phyloP scores from a whole-genome alignment of 306 rosid genomes.

The Vigna angularis region DNA sequence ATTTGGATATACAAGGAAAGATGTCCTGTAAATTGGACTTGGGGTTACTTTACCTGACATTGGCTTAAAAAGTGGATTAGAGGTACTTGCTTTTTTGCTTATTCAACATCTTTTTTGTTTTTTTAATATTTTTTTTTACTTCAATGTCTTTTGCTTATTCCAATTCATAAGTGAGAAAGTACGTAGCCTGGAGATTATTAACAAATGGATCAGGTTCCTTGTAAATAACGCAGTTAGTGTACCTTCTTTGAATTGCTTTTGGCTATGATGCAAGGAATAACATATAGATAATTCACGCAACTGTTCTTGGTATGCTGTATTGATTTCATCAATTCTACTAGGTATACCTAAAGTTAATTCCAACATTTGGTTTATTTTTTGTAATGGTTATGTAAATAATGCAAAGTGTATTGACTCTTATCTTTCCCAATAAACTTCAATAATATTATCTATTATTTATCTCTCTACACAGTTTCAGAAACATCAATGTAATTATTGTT shows the following conservation, averaged over 20 bases:
- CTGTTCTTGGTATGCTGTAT: conserved; percentile 43
- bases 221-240: neutral
- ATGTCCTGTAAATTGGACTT: conserved; percentile 85
- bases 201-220: neutral
- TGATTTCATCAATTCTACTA: too few relatives aligned
- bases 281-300: conserved; percentile 18
- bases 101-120: neutral
- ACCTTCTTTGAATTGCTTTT: conserved; percentile 11
- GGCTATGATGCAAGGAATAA: neutral
- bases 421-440: too few relatives aligned
- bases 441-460: too few relatives aligned
- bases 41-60: conserved; percentile 79
- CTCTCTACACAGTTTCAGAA: too few relatives aligned
- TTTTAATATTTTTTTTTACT: neutral
- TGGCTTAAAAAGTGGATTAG: conserved; percentile 86
- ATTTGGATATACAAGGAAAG: conserved; percentile 93
- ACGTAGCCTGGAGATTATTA: neutral
- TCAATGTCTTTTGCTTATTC: neutral
- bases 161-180: neutral
- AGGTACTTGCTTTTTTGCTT: conserved; percentile 56
- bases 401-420: too few relatives aligned
- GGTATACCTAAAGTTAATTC: too few relatives aligned
- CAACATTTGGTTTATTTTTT: too few relatives aligned
- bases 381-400: too few relatives aligned
- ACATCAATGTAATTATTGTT: too few relatives aligned